phyloP scores from a whole-genome alignment of 169 alveolate species.

The Perkinsus marinus region DNA sequence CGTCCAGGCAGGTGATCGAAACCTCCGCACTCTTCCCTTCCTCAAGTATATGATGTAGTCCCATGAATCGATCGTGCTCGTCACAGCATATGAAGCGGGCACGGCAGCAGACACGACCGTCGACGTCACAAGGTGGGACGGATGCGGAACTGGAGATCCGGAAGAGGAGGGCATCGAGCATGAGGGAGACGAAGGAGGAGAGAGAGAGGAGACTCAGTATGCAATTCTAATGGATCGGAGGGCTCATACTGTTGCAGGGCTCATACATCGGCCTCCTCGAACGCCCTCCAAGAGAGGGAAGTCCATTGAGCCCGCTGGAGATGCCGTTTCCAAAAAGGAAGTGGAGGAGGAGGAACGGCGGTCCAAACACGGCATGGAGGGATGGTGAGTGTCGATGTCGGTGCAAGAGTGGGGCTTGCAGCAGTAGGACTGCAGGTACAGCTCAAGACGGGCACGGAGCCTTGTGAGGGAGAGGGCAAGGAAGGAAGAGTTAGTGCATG shows the following conservation, averaged over 20 bases:
- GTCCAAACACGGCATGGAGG: not conserved
- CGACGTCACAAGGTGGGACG: not conserved
- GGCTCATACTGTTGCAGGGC: not conserved
- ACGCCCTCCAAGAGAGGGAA: not conserved
- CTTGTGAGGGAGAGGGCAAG: not conserved
- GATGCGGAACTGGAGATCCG: not conserved
- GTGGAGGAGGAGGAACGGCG: not conserved
- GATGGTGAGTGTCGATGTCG: not conserved
- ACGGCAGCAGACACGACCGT: no score
- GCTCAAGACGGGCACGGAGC: not conserved
- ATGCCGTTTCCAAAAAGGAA: no score
- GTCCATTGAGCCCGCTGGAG: not conserved
- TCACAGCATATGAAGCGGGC: no score
- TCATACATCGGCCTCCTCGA: not conserved
- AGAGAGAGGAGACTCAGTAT: not conserved
- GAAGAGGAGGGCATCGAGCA: not conserved
- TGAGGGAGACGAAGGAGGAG: not conserved
- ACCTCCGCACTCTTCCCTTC: no score
- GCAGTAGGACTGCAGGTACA: not conserved
- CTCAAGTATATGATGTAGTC: no score
- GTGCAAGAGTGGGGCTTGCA: not conserved
- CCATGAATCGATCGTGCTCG: no score
- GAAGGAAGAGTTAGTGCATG: not conserved
- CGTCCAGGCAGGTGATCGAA: no score
- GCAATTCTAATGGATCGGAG: not conserved